phyloP scores from a whole-genome alignment of 225 moss, liverwort and hornwort species.

The Physcomitrium patens region DNA sequence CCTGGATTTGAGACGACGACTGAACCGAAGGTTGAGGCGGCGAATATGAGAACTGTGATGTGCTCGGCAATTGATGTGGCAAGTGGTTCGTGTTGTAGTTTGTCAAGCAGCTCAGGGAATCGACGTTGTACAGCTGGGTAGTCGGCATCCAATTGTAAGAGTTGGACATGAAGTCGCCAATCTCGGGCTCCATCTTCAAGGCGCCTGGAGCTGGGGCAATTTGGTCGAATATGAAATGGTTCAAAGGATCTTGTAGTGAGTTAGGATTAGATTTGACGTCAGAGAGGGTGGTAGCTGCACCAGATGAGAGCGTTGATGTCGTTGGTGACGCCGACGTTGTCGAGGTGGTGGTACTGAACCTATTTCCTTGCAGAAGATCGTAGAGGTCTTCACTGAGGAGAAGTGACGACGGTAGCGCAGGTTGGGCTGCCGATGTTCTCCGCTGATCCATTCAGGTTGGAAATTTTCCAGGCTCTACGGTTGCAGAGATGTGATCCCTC shows the following conservation, averaged over 20 bases:
- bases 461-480: background rate
- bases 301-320: background rate
- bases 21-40: constrained; percentile 27
- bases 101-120: constrained; percentile 28
- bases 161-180: constrained; percentile 48
- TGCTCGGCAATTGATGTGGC: constrained; percentile 21
- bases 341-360: constrained; percentile 1
- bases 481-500: background rate
- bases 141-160: constrained; percentile 39
- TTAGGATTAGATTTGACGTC: constrained; percentile 1
- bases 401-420: constrained; percentile 36
- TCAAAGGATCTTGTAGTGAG: background rate
- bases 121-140: constrained; percentile 36
- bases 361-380: constrained; percentile 73
- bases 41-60: constrained; percentile 38
- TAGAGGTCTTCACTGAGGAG: constrained; percentile 62
- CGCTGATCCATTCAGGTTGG: constrained; percentile 39
- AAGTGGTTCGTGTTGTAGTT: constrained; percentile 24
- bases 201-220: constrained; percentile 3
- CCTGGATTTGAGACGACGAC: constrained; percentile 74
- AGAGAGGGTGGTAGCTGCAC: constrained; percentile 21
- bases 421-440: constrained; percentile 26
- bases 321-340: constrained; percentile 19
- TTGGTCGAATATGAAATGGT: constrained; percentile 1
- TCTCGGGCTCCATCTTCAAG: constrained; percentile 59